A percentile compares a stretch with the other conserved stretches of the same genome.
Evolutionary conservation across 768 basidiomycete genomes (phyloP).

Genomic region (Boletus reticuloceps): DNA sequence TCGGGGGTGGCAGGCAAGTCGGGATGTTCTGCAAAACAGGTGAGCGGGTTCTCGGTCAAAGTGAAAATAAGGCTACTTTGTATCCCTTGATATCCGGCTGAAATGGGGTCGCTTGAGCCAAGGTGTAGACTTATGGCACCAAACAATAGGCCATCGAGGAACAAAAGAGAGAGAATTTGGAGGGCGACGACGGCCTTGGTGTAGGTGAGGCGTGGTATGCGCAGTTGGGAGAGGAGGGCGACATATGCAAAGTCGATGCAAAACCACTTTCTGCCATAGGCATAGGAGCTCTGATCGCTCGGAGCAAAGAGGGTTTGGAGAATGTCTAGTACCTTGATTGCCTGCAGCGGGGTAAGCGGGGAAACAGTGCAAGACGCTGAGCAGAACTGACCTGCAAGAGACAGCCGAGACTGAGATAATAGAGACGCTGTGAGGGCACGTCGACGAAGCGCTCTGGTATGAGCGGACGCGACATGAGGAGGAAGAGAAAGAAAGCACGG

Average conservation of each 20-base stretch:
- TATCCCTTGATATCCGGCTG: constrained; percentile 19
- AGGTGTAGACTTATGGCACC: constrained; percentile 65
- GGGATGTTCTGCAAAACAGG: constrained; percentile 25
- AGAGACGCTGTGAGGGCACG: constrained; percentile 76
- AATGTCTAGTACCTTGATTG: constrained; percentile 74
- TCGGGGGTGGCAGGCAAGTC: constrained; percentile 44
- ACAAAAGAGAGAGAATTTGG: constrained; percentile 59
- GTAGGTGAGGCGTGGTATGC: constrained; percentile 74
- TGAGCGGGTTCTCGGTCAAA: neutral
- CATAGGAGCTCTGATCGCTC: constrained; percentile 40
- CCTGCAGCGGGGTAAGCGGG: constrained; percentile 32
- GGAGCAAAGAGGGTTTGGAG: constrained; percentile 51
- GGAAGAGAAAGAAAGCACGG: neutral
- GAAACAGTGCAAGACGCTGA: fast-evolving
- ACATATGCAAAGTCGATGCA: constrained; percentile 64
- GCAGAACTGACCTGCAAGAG: constrained; percentile 62
- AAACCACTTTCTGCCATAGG: constrained; percentile 67
- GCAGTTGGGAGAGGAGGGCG: constrained; percentile 53
- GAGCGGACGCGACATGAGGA: constrained; percentile 40
- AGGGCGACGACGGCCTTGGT: constrained; percentile 59
- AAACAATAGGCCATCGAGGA: constrained; percentile 68
- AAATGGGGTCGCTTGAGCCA: constrained; percentile 23
- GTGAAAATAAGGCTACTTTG: constrained; percentile 30
- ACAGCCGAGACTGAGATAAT: constrained; percentile 71
- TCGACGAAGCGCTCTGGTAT: constrained; percentile 76